These are phyloP conservation scores for Thraustochytrium striatum DNA, from an alignment of 352 stramenopile species.

Conservation along the genomic window DNA sequence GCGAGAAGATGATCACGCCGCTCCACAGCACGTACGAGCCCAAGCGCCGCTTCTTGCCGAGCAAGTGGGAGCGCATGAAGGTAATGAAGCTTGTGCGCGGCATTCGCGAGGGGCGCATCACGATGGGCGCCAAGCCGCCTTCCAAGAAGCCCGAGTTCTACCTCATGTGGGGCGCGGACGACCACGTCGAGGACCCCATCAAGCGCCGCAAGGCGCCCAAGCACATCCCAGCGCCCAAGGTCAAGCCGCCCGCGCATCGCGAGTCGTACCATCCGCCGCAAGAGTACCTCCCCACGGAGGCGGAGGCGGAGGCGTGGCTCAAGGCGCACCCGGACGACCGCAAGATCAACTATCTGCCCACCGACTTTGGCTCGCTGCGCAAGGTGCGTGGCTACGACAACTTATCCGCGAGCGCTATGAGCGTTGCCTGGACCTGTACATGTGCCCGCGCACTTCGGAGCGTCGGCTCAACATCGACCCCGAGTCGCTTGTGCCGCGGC, in stretches of 20 bases:
- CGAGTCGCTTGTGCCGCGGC: constrained; percentile 85
- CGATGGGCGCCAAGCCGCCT: constrained; percentile 48
- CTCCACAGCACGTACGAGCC: constrained; percentile 77
- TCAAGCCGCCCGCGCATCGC: constrained; percentile 91
- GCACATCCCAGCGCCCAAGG: constrained; percentile 95
- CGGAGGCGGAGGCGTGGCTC: constrained; percentile 91
- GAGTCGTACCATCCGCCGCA: constrained; percentile 98
- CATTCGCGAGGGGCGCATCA: constrained; percentile 47
- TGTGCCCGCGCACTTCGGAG: constrained; percentile 89
- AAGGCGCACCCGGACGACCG: constrained; percentile 89
- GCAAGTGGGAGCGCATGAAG: constrained; percentile 53
- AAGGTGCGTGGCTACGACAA: constrained; percentile 91
- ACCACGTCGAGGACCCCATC: constrained; percentile 63
- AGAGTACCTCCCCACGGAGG: constrained; percentile 95
- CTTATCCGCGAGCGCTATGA: constrained; percentile 97
- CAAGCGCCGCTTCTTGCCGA: constrained; percentile 56
- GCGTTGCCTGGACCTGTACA: constrained; percentile 97
- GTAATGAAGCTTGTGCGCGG: constrained; percentile 62
- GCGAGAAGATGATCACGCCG: constrained; percentile 76
- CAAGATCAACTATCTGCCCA: constrained; percentile 91
- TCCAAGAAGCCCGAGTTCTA: constrained; percentile 78
- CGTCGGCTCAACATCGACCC: constrained; percentile 97
- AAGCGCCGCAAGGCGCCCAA: constrained; percentile 82
- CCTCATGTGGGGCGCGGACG: constrained; percentile 85
- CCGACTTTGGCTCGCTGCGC: constrained; percentile 92